Conservation (phyloP, 352 stramenopile species). For the Phytopythium aichiense region DNA sequence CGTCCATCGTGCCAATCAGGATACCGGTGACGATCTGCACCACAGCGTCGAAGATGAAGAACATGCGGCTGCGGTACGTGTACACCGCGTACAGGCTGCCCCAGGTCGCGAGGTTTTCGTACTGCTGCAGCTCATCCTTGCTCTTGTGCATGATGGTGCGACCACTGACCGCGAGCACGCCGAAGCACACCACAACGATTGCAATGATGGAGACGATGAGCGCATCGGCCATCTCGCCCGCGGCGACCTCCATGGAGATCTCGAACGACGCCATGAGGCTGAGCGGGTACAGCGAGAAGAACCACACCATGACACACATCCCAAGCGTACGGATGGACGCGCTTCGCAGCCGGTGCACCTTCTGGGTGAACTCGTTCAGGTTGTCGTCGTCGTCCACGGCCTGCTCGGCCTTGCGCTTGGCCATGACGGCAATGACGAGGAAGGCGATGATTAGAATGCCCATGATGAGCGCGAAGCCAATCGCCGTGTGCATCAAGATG, state of each 20-base stretch:
- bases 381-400: slow-evolving; percentile 33
- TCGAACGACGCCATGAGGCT: slow-evolving; percentile 62
- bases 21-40: slow-evolving; percentile 56
- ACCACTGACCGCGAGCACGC: slow-evolving; percentile 40
- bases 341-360: slow-evolving; percentile 49
- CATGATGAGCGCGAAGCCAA: slow-evolving; percentile 46
- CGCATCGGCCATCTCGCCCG: slow-evolving; percentile 17
- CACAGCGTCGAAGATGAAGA: slow-evolving; percentile 51
- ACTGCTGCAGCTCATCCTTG: slow-evolving; percentile 52
- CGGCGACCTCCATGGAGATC: slow-evolving; percentile 61
- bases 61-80: slow-evolving; percentile 55
- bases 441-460: slow-evolving; percentile 28
- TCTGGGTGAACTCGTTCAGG: slow-evolving; percentile 28
- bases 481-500: slow-evolving; percentile 30
- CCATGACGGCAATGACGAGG: slow-evolving; percentile 40
- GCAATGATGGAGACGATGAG: slow-evolving; percentile 39
- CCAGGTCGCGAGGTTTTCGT: slow-evolving; percentile 53
- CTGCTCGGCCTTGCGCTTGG: slow-evolving; percentile 49
- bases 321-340: slow-evolving; percentile 57
- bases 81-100: slow-evolving; percentile 62
- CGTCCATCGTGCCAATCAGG: slow-evolving; percentile 49
- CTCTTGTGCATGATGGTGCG: slow-evolving; percentile 53
- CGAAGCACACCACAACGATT: slow-evolving; percentile 41
- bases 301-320: slow-evolving; percentile 58
- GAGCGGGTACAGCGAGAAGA: slow-evolving; percentile 57